Percentiles rank a stretch among this genome's conserved stretches.
Conservation (phyloP, 345 rosid species). For the Eucalyptus marginata region DNA sequence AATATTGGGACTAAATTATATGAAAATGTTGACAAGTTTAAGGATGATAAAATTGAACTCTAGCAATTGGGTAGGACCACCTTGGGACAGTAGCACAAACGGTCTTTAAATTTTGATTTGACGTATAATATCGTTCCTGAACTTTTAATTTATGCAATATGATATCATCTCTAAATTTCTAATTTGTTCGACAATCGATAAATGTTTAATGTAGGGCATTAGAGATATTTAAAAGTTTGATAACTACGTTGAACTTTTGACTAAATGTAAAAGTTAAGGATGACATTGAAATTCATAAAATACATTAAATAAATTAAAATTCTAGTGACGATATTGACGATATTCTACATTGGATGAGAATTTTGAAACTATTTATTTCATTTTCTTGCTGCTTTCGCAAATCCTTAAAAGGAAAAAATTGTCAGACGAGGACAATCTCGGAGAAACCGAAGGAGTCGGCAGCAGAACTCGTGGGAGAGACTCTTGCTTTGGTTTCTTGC, state of each 20-base stretch:
- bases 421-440: not conserved
- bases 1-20: no score
- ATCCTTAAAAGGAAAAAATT: not conserved
- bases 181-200: no score
- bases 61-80: not conserved
- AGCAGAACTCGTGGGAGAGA: no score
- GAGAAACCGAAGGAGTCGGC: not conserved
- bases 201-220: no score
- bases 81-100: no score
- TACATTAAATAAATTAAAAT: not conserved
- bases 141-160: no score
- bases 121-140: accelerated
- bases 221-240: not conserved
- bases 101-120: no score
- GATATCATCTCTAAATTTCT: no score
- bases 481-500: not conserved
- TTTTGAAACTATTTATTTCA: no score
- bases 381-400: no score
- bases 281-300: no score
- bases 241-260: accelerated
- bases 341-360: accelerated
- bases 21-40: not conserved
- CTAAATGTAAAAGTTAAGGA: no score
- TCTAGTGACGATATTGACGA: accelerated
- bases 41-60: not conserved